Conservation (phyloP, 371 early-diverging fungal genomes). For the Nematocida sp. region DNA sequence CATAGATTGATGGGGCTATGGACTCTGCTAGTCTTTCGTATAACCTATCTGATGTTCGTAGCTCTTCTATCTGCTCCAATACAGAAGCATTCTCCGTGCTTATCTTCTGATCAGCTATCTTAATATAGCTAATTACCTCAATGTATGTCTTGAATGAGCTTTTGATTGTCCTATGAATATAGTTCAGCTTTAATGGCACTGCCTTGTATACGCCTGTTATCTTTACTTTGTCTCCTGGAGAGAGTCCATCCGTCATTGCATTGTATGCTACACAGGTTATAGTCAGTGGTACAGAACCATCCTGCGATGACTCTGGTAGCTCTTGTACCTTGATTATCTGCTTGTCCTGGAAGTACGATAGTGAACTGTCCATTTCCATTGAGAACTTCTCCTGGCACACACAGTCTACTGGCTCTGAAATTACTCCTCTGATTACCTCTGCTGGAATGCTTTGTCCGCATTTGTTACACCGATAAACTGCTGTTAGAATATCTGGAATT, state of each 20-base stretch:
- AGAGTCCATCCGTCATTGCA: slow-evolving; percentile 82
- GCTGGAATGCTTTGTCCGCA: slow-evolving; percentile 68
- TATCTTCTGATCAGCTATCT: slow-evolving; percentile 66
- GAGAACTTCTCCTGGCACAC: slow-evolving; percentile 65
- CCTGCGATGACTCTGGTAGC: slow-evolving; percentile 90
- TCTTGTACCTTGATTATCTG: slow-evolving; percentile 92
- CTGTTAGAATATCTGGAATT: slow-evolving; percentile 74
- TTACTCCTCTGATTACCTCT: slow-evolving; percentile 78
- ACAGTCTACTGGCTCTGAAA: slow-evolving; percentile 83
- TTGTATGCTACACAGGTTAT: slow-evolving; percentile 81
- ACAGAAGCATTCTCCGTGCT: slow-evolving; percentile 66
- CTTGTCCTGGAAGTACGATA: slow-evolving; percentile 83
- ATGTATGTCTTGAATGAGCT: slow-evolving; percentile 87
- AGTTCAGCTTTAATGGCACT: slow-evolving; percentile 84
- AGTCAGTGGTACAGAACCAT: slow-evolving; percentile 95
- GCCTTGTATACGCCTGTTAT: slow-evolving; percentile 90
- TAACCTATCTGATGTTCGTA: slow-evolving; percentile 6
- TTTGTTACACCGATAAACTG: slow-evolving; percentile 60
- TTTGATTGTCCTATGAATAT: slow-evolving; percentile 78
- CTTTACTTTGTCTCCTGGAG: slow-evolving; percentile 91
- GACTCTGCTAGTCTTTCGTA: slow-evolving; percentile 59
- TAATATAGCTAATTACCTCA: slow-evolving; percentile 75
- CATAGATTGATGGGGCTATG: slow-evolving; percentile 89
- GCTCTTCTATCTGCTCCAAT: slow-evolving; percentile 66
- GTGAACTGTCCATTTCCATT: slow-evolving; percentile 74